Percentiles rank a stretch among this genome's conserved stretches.
These are phyloP conservation scores for Chloromonas sp. DNA, from an alignment of 163 green algal genomes.

Conservation along the genomic window DNA sequence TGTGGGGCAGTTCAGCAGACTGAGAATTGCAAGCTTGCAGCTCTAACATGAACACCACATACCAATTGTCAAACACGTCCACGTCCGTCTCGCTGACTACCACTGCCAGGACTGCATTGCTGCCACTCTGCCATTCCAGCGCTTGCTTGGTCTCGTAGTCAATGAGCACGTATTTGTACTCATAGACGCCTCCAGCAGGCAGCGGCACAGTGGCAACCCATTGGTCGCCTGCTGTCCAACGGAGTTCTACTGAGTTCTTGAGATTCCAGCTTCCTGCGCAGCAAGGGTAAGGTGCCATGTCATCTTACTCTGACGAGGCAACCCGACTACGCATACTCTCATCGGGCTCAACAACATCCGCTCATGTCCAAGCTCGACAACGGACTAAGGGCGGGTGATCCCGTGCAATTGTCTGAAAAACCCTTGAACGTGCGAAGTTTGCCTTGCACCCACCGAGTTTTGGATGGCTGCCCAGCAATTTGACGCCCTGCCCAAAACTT, in stretches of 20 bases:
- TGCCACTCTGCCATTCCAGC: conserved; percentile 34
- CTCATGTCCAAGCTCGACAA: neutral
- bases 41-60: too few relatives aligned
- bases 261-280: conserved; percentile 28
- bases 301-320: neutral
- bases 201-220: conserved; percentile 32
- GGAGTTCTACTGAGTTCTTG: conserved; percentile 18
- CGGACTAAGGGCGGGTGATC: neutral
- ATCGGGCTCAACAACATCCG: neutral
- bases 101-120: conserved; percentile 33
- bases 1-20: too few relatives aligned
- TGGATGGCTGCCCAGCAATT: conserved; percentile 33
- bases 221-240: conserved; percentile 27
- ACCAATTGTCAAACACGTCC: conserved; percentile 22
- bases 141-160: conserved; percentile 22
- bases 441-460: conserved; percentile 17
- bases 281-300: neutral
- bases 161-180: conserved; percentile 48
- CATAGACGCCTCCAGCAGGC: conserved; percentile 25
- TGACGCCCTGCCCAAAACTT: conserved; percentile 32
- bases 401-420: too few relatives aligned
- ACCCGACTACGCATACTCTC: neutral
- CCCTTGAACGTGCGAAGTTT: too few relatives aligned
- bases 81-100: conserved; percentile 8
- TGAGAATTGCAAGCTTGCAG: too few relatives aligned